Conservation (phyloP, 768 basidiomycete genomes). For the Psilocybe cubensis region DNA sequence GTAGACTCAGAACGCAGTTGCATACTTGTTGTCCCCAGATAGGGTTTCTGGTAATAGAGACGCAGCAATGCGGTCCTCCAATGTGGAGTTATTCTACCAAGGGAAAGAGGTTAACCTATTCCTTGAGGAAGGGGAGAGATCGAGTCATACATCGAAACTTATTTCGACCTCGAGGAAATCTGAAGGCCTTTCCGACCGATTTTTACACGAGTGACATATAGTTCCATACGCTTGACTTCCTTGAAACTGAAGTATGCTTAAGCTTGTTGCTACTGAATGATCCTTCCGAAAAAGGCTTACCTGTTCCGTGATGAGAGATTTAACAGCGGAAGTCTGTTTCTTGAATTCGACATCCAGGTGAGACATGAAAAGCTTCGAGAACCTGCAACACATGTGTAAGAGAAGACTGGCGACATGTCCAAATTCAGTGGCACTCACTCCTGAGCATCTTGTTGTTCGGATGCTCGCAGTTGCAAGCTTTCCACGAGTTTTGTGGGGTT, state of each 20-base stretch:
- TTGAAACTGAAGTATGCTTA: constrained; percentile 67
- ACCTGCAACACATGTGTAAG: constrained; percentile 47
- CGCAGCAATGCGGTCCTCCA: constrained; percentile 74
- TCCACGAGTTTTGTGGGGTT: constrained; percentile 88
- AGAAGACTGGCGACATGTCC: background rate
- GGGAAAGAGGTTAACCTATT: background rate
- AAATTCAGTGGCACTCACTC: constrained; percentile 59
- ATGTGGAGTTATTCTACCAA: constrained; percentile 65
- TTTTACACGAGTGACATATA: constrained; percentile 69
- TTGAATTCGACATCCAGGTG: constrained; percentile 87
- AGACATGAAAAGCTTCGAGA: constrained; percentile 93
- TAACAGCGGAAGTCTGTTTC: constrained; percentile 71
- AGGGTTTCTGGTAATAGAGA: constrained; percentile 73
- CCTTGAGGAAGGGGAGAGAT: background rate
- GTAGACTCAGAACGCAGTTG: background rate
- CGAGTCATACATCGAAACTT: constrained; percentile 65
- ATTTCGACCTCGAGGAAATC: constrained; percentile 90
- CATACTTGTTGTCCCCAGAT: constrained; percentile 81
- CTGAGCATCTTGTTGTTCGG: constrained; percentile 96
- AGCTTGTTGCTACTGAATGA: background rate
- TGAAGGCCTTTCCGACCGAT: constrained; percentile 67
- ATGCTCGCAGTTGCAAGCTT: constrained; percentile 76
- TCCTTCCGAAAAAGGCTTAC: constrained; percentile 34
- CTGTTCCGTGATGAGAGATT: constrained; percentile 74
- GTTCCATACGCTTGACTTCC: constrained; percentile 85